Evolutionary conservation across 75 land plant species (phyloP), one percentile per base, ranked within the genome.

Genomic region (Azolla pinnata): DNA sequence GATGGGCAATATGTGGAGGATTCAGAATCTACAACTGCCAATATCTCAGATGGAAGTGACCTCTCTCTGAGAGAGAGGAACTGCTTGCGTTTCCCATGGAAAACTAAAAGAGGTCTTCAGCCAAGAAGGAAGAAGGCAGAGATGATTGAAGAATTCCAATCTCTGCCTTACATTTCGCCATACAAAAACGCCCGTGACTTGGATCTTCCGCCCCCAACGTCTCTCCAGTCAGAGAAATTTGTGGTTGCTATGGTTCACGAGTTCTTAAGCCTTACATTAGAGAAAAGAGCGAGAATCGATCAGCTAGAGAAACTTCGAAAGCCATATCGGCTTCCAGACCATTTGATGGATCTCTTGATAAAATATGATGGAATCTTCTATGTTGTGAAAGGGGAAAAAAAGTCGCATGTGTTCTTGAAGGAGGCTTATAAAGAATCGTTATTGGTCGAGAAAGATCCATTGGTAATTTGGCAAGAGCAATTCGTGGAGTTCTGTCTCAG

Each of bases 291-390:
- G 5, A 69, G 86, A 23, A 73, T 89, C 50, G 17, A 67, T 16
- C 81, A 77, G 64, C 32, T 89, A 29, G 77, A 64, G 42, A 78
- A 75, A 56, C 83, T 89, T 30, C 69, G 27, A 53, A 72, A 75
- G 53, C 88, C 77, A 31, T 89, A 81, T 66, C 59, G 67, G 8
- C 61, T 89, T 49, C 86, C 96, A 0, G 64, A 74, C 38, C 75
- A 81, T 29, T 52, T 85, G 34, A 51, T 75, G 57, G 54, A 45
- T 21, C 60, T 85, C 45, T 47, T 83, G 32, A 68, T 83, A 12
- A 68, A 72, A 60, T 83, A 82, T 59, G 86, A 86, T 35, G 81
- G 77, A 0, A 70, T 80, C 48, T 89, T 89, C 62, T 89, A 89
- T 62, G 82, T 89, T 51, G 87, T 85, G 5, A 73, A 76, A 20